Percentiles rank a stretch among this genome's conserved stretches.
These are phyloP conservation scores for Pythium dissimile DNA, from an alignment of 352 stramenopile genomes.

Conservation along the genomic window DNA sequence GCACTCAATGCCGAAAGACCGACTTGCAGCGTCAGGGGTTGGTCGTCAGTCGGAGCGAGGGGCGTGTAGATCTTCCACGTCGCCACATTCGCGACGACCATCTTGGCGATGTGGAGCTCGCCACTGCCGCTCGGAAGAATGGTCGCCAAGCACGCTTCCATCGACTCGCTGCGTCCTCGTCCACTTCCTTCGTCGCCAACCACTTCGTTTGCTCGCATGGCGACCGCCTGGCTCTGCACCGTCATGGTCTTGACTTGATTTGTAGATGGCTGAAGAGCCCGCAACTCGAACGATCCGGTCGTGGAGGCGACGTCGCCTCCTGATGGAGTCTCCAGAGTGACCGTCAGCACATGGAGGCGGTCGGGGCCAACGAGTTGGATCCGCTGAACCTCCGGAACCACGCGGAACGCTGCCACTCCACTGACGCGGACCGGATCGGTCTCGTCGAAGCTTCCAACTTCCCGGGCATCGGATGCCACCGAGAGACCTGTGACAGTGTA, in stretches of 20 bases:
- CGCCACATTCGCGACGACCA: neutral
- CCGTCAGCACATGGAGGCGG: constrained; percentile 11
- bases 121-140: neutral
- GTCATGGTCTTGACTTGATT: neutral
- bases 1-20: neutral
- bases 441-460: neutral
- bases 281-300: constrained; percentile 26
- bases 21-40: neutral
- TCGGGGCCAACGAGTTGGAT: constrained; percentile 10
- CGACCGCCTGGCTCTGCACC: constrained; percentile 28
- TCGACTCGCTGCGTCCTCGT: constrained; percentile 23
- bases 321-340: constrained; percentile 1
- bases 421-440: neutral
- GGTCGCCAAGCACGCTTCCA: constrained; percentile 24
- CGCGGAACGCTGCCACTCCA: constrained; percentile 4
- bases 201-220: constrained; percentile 29
- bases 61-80: constrained; percentile 8
- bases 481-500: constrained; percentile 1
- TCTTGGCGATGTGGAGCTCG: constrained; percentile 26
- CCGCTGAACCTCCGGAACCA: constrained; percentile 20
- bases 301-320: neutral
- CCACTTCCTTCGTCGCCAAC: constrained; percentile 24
- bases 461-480: neutral
- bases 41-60: neutral
- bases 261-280: neutral